phyloP scores from a whole-genome alignment of 2,329 filamentous ascomycete species.

The Bipolaris cookei region DNA sequence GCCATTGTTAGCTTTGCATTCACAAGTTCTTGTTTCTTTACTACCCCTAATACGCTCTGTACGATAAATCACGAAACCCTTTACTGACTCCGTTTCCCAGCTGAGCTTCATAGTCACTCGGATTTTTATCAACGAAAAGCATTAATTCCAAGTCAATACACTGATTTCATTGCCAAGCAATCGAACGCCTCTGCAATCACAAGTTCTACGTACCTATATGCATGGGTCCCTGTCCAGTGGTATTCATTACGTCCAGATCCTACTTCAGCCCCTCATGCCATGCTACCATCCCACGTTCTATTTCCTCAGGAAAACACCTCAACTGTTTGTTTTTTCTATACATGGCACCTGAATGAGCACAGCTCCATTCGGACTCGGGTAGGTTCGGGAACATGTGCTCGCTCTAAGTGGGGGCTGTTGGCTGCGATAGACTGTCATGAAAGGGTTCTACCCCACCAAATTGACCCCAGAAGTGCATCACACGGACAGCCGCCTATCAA shows the following conservation, averaged over 20 bases:
- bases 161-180: background rate
- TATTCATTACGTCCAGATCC: background rate
- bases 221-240: background rate
- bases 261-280: background rate
- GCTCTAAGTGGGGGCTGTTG: slow-evolving; percentile 15
- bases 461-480: slow-evolving; percentile 16
- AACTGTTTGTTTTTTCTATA: slow-evolving; percentile 4
- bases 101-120: background rate
- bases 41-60: background rate
- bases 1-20: background rate
- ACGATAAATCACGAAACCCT: background rate
- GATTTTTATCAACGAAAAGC: background rate
- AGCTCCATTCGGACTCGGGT: background rate
- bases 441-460: slow-evolving; percentile 5
- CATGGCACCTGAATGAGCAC: background rate
- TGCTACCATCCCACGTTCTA: slow-evolving; percentile 5
- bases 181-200: background rate
- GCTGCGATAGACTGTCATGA: slow-evolving; percentile 3
- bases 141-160: background rate
- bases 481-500: slow-evolving; percentile 10
- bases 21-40: background rate
- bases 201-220: background rate
- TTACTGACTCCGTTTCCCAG: background rate
- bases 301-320: background rate
- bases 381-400: slow-evolving; percentile 13